These are phyloP conservation scores for Aspergillus viridinutans DNA, from an alignment of 2,329 filamentous ascomycete species.

Conservation along the genomic window DNA sequence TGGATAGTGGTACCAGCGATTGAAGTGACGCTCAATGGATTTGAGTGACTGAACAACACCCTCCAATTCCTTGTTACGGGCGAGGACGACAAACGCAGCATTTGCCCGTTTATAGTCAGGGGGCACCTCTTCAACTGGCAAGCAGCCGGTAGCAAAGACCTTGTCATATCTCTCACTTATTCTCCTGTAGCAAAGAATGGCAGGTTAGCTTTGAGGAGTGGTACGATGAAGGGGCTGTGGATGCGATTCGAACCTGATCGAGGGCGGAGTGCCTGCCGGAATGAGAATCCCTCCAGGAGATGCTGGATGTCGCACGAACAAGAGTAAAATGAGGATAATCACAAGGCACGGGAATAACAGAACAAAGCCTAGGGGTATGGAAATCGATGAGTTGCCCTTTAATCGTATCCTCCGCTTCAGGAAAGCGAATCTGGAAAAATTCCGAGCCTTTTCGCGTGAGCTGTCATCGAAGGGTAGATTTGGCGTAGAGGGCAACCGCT, in stretches of 20 bases:
- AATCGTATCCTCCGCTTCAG: conserved; percentile 82
- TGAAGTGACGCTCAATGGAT: conserved; percentile 98
- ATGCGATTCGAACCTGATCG: conserved; percentile 68
- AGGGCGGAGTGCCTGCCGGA: conserved; percentile 80
- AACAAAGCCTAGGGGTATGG: conserved; percentile 86
- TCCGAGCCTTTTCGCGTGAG: conserved; percentile 41
- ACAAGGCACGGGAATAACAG: conserved; percentile 89
- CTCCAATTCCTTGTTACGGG: conserved; percentile 91
- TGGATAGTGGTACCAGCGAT: conserved; percentile 96
- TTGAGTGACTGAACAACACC: conserved; percentile 96
- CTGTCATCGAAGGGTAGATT: conserved; percentile 45
- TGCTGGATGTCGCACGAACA: conserved; percentile 84
- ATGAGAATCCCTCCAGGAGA: conserved; percentile 78
- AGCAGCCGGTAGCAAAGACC: conserved; percentile 87
- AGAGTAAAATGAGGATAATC: conserved; percentile 80
- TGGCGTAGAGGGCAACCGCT: conserved; percentile 47
- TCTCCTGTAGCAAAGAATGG: conserved; percentile 55
- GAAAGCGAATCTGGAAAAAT: conserved; percentile 63
- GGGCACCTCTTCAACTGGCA: conserved; percentile 62
- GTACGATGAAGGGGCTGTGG: not conserved
- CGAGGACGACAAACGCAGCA: conserved; percentile 91
- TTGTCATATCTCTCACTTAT: conserved; percentile 98
- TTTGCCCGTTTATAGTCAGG: conserved; percentile 73
- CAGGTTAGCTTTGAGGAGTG: conserved; percentile 13
- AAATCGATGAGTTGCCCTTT: conserved; percentile 86